These are phyloP conservation scores for Paraconiothyrium sp. DNA, from an alignment of 2,329 filamentous ascomycete species.

Conservation along the genomic window DNA sequence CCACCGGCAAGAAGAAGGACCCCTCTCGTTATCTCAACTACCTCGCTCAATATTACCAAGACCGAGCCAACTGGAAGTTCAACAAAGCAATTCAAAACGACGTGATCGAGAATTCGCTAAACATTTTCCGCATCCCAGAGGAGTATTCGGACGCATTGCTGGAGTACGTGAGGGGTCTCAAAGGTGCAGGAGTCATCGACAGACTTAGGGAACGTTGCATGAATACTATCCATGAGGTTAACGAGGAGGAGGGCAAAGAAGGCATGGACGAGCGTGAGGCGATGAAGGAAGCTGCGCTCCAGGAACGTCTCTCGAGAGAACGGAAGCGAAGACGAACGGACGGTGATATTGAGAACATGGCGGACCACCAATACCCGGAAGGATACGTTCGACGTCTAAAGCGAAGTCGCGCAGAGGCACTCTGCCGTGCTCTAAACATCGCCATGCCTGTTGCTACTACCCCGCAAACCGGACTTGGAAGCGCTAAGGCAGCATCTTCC, in stretches of 20 bases:
- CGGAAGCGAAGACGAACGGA: constrained; percentile 43
- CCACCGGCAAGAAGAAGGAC: constrained; percentile 52
- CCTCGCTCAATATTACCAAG: constrained; percentile 76
- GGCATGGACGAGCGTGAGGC: constrained; percentile 49
- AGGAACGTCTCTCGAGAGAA: constrained; percentile 44
- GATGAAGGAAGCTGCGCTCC: constrained; percentile 48
- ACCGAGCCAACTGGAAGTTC: constrained; percentile 85
- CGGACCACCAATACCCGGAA: constrained; percentile 36
- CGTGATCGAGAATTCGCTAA: constrained; percentile 83
- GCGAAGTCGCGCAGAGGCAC: constrained; percentile 42
- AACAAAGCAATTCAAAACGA: constrained; percentile 92
- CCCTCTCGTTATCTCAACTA: constrained; percentile 77
- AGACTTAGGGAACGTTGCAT: constrained; percentile 74
- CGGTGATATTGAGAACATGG: constrained; percentile 38
- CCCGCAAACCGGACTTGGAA: constrained; percentile 13
- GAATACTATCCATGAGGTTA: constrained; percentile 65
- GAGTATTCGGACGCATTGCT: constrained; percentile 75
- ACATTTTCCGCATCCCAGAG: constrained; percentile 74
- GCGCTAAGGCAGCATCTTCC: constrained; percentile 22
- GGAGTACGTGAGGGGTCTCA: constrained; percentile 80
- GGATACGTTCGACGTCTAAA: constrained; percentile 47
- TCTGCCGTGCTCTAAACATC: constrained; percentile 41
- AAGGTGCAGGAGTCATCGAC: constrained; percentile 74
- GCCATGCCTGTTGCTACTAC: constrained; percentile 30
- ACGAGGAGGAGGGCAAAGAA: constrained; percentile 44